These are phyloP conservation scores for Arachnomyces sp. DNA, from an alignment of 2,329 filamentous ascomycete genomes.

Conservation along the genomic window DNA sequence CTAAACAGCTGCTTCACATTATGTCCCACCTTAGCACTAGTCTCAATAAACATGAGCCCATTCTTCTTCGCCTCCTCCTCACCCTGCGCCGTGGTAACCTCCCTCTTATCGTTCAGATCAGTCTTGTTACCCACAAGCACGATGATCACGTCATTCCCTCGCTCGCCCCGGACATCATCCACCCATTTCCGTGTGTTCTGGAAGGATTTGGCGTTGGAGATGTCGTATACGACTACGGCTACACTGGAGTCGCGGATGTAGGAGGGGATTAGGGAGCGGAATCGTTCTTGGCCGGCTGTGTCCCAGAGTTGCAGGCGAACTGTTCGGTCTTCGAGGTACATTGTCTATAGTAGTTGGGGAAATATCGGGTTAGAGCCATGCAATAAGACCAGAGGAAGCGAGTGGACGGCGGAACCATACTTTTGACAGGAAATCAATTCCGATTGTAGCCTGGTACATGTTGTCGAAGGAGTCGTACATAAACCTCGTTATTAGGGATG, in stretches of 20 bases:
- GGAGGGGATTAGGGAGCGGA: constrained; percentile 91
- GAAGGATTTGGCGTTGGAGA: constrained; percentile 94
- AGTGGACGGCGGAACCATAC: constrained; percentile 39
- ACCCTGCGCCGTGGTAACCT: constrained; percentile 91
- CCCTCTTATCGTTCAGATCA: constrained; percentile 93
- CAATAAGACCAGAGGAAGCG: neutral
- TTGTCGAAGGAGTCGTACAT: constrained; percentile 99
- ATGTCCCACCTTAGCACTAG: constrained; percentile 92
- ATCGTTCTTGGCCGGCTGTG: constrained; percentile 93
- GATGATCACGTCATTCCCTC: constrained; percentile 97
- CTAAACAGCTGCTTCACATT: constrained; percentile 97
- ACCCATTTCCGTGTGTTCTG: constrained; percentile 99
- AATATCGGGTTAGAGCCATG: neutral
- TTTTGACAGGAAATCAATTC: constrained; percentile 99
- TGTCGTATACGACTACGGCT: constrained; percentile 97
- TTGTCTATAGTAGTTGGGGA: constrained; percentile 54
- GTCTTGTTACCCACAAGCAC: constrained; percentile 99
- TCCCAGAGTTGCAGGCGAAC: constrained; percentile 98
- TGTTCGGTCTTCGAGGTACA: constrained; percentile 98
- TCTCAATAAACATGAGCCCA: constrained; percentile 98
- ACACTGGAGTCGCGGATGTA: constrained; percentile 98
- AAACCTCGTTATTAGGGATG: constrained; percentile 95
- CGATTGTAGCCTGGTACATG: constrained; percentile 98
- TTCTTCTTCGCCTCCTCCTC: constrained; percentile 98
- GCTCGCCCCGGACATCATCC: constrained; percentile 91